phyloP scores from a whole-genome alignment of 1,284 basidiomycete genomes.

The Mycosarcoma maydis region DNA sequence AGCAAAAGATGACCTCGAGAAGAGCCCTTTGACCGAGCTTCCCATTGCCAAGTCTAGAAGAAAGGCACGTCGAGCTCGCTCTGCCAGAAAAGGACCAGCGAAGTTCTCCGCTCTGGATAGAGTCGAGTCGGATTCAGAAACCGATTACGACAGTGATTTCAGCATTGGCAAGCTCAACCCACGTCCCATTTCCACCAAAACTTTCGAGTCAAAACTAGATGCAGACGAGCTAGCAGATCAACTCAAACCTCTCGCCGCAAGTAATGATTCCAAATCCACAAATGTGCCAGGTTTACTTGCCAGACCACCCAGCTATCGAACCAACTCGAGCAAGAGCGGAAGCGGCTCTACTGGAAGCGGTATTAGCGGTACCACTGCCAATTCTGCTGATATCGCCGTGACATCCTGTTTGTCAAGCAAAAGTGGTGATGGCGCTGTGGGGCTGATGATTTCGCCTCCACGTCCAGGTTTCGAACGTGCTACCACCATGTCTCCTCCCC shows the following conservation, averaged over 20 bases:
- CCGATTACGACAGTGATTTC: constrained; percentile 49
- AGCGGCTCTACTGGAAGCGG: constrained; percentile 12
- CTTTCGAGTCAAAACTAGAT: constrained; percentile 12
- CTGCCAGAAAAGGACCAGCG: constrained; percentile 41
- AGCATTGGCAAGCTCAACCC: constrained; percentile 15
- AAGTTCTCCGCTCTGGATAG: constrained; percentile 45
- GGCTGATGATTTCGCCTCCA: constrained; percentile 26
- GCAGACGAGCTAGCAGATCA: constrained; percentile 24
- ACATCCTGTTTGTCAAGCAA: background rate
- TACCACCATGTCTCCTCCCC: constrained; percentile 28
- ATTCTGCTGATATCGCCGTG: background rate
- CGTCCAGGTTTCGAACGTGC: constrained; percentile 13
- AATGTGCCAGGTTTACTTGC: constrained; percentile 14
- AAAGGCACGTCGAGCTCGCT: constrained; percentile 16
- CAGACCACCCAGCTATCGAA: constrained; percentile 45
- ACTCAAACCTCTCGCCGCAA: constrained; percentile 19
- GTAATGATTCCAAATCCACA: constrained; percentile 14
- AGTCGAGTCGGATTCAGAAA: constrained; percentile 41
- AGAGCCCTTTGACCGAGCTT: constrained; percentile 32
- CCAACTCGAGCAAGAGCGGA: constrained; percentile 30
- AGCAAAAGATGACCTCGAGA: constrained; percentile 8
- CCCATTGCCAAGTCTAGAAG: constrained; percentile 8
- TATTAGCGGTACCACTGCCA: constrained; percentile 19
- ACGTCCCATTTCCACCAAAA: constrained; percentile 11
- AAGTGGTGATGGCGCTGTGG: background rate